phyloP scores from a whole-genome alignment of 495 filamentous ascomycete genomes.

The Podospora bellae-mahoneyi region DNA sequence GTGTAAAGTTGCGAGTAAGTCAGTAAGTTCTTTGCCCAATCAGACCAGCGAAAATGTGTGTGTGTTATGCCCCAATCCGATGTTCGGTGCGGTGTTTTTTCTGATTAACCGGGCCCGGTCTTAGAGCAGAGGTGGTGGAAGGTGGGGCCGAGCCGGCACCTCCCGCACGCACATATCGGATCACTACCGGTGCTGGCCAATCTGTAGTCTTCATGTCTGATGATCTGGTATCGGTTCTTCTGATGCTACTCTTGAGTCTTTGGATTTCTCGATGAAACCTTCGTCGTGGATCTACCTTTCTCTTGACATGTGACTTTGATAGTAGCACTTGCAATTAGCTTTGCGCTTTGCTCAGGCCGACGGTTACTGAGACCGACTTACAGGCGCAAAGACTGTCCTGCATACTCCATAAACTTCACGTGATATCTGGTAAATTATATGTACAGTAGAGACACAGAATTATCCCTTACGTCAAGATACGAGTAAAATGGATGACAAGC shows the following conservation, averaged over 20 bases:
- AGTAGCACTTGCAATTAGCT: too few species aligned
- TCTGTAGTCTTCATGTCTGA: not conserved
- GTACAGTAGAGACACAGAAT: not conserved
- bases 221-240: too few species aligned
- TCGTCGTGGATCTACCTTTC: not conserved
- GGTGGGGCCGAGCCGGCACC: not conserved
- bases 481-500: not conserved
- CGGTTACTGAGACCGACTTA: not conserved
- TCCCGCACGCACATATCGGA: not conserved
- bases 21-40: not conserved
- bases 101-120: slow-evolving; percentile 1
- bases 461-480: not conserved
- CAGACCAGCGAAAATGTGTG: slow-evolving; percentile 1
- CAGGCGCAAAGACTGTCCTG: not conserved
- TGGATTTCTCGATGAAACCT: too few species aligned
- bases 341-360: not conserved
- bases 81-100: slow-evolving; percentile 5
- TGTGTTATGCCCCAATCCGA: slow-evolving; percentile 3
- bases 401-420: not conserved
- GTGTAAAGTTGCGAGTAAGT: not conserved
- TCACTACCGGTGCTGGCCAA: not conserved
- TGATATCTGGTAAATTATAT: not conserved
- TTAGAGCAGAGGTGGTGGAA: not conserved
- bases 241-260: too few species aligned
- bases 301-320: not conserved